These are phyloP conservation scores for Paraconiothyrium sp. DNA, from an alignment of 2,329 filamentous ascomycete genomes.

Conservation along the genomic window DNA sequence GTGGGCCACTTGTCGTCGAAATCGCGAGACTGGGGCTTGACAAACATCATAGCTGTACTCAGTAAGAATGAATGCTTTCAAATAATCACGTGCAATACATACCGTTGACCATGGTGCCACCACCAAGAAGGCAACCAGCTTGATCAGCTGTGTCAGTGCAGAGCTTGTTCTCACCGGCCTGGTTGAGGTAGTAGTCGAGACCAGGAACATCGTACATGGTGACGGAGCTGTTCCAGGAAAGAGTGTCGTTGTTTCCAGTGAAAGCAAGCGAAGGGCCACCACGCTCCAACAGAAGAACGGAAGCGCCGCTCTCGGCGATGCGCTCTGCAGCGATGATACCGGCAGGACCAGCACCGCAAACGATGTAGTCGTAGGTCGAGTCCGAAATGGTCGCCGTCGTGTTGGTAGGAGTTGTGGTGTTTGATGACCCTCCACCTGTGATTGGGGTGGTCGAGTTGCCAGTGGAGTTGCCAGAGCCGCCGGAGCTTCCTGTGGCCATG, in stretches of 20 bases:
- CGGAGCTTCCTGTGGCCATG: constrained; percentile 35
- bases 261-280: constrained; percentile 48
- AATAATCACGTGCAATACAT: constrained; percentile 68
- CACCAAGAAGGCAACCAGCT: constrained; percentile 75
- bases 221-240: constrained; percentile 47
- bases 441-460: constrained; percentile 40
- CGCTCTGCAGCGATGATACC: constrained; percentile 68
- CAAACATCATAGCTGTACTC: constrained; percentile 42
- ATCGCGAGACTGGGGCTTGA: constrained; percentile 57
- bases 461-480: constrained; percentile 19
- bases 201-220: constrained; percentile 52
- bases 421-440: constrained; percentile 36
- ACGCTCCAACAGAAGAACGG: constrained; percentile 65
- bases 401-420: constrained; percentile 30
- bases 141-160: constrained; percentile 76
- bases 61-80: constrained; percentile 15
- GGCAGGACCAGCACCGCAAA: constrained; percentile 68
- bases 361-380: constrained; percentile 67
- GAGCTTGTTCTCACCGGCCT: constrained; percentile 39
- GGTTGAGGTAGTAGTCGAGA: constrained; percentile 45
- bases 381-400: constrained; percentile 48
- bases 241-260: constrained; percentile 39
- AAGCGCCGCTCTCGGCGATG: constrained; percentile 70
- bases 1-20: constrained; percentile 77
- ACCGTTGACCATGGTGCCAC: constrained; percentile 72